Evolutionary conservation across 176 grass and related monocot genomes (phyloP).

Genomic region (Oryza australiensis): DNA sequence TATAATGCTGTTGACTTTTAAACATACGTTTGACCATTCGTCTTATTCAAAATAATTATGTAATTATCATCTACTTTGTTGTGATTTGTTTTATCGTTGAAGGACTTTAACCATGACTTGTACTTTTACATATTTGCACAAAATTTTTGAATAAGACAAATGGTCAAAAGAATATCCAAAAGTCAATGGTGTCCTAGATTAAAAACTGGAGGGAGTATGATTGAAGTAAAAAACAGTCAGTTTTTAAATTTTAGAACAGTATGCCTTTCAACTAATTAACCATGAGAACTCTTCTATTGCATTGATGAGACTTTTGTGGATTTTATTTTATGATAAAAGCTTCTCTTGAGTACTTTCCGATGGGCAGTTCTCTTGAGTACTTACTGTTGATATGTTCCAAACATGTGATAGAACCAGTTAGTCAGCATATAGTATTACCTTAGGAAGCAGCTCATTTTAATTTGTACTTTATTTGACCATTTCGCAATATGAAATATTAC

Average conservation of each 20-base stretch:
- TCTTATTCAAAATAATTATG: no score
- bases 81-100: no score
- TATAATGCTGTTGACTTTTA: no score
- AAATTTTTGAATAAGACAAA: no score
- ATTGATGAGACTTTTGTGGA: not conserved
- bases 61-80: no score
- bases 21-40: no score
- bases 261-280: constrained; percentile 9
- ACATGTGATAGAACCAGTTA: not conserved
- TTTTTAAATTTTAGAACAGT: constrained; percentile 6
- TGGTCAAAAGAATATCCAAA: no score
- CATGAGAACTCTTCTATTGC: constrained; percentile 10
- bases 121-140: no score
- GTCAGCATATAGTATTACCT: constrained; percentile 10
- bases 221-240: not conserved
- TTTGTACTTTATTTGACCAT: constrained; percentile 11
- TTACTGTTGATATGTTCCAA: not conserved
- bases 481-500: constrained; percentile 21
- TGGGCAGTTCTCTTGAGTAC: not conserved
- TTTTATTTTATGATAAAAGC: not conserved
- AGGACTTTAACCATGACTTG: no score
- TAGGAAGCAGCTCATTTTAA: not conserved
- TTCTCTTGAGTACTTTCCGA: not conserved
- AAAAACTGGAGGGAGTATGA: not conserved
- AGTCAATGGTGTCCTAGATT: no score